Evolutionary conservation across 2,329 filamentous ascomycete genomes (phyloP), one percentile per base, ranked within the genome.

Genomic region (Monilinia aucupariae): DNA sequence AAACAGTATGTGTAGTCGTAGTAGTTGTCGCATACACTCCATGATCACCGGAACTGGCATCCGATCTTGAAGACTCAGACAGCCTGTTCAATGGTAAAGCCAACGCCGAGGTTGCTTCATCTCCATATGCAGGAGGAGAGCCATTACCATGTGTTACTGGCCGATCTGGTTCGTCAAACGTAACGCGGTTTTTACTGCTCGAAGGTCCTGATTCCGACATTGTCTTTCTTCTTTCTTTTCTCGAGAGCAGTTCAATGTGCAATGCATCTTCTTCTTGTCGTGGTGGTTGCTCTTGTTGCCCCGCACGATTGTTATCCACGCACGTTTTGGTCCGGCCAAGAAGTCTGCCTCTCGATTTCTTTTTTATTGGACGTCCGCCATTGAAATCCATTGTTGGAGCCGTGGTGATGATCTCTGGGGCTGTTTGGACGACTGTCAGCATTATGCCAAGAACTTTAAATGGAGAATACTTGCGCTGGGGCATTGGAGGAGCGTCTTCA

Each of bases 11-110:
- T 13, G 85, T 87, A 8, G 85, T 86, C 51, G 81, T 86, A 60
- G 81, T 83, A 53, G 78, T 82, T 67, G 78, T 82, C 55, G 80
- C 82, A 75, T 83, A 84, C 56, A 84, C 77, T 48, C 80, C 79
- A 68, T 82, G 82, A 70, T 92, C 88, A 49, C 82, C 85, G 20
- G 87, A 90, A 76, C 90, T 96, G 51, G 85, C 89, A 74, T 97
- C 92, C 34, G 93, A 97, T 68, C 90, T 85, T 2, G 92, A 96
- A 1, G 93, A 97, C 71, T 97, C 93, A 6, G 90, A 94, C 34
- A 89, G 77, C 48, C 90, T 81, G 66, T 83, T 82, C 37, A 84
- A 78, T 13, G 87, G 85, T 25, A 89, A 79, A 9, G 85, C 85
- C 64, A 91, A 77, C 3, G 84, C 80, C 17, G 85, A 84, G 64